Evolutionary conservation across 148 eudicot species (phyloP).

Genomic region (Camellia sinensis): DNA sequence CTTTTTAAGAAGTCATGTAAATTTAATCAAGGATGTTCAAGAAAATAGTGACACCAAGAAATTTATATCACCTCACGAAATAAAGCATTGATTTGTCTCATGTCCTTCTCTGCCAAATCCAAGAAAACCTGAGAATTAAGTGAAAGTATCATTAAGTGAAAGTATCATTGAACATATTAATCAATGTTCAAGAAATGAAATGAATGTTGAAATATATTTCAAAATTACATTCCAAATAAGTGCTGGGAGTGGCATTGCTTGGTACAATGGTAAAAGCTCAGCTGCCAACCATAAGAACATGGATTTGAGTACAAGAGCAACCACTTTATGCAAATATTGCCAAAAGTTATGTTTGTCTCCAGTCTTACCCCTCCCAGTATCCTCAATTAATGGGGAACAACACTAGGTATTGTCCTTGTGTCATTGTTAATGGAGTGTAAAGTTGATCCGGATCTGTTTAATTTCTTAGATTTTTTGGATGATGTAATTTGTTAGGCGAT

Average conservation of each 20-base stretch:
- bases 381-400: not conserved
- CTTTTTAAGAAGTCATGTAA: not conserved
- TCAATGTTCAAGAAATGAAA: not conserved
- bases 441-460: too few species aligned
- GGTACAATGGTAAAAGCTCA: not conserved
- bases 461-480: too few species aligned
- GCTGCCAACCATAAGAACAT: not conserved
- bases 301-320: not conserved
- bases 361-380: not conserved
- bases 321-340: not conserved
- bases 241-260: not conserved
- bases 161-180: not conserved
- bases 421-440: not conserved
- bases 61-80: constrained; percentile 76
- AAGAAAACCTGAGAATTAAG: constrained; percentile 67
- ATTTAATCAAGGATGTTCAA: not conserved
- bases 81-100: constrained; percentile 76
- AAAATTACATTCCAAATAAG: not conserved
- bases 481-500: too few species aligned
- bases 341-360: not conserved
- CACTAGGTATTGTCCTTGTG: not conserved
- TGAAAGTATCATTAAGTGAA: constrained; percentile 13
- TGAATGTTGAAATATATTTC: not conserved
- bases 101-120: constrained; percentile 78
- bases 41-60: not conserved